Conservation (phyloP, 73 alveolate genomes). For the Tetrahymena malaccensis region DNA sequence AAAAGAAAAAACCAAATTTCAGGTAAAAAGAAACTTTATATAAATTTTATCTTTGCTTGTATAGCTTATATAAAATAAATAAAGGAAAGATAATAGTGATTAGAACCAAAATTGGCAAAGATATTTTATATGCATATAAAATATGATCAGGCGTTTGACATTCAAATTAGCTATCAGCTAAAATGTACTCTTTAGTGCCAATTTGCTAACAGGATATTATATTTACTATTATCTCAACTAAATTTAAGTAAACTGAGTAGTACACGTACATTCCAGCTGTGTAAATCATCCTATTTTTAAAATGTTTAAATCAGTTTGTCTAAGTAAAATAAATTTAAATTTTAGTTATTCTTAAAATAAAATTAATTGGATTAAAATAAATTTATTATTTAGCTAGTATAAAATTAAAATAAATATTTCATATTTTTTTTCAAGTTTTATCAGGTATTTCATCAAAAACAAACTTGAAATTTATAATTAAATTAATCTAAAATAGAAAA, state of each 20-base stretch:
- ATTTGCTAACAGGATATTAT: not conserved
- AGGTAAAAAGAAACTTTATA: not conserved
- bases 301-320: too few relatives aligned
- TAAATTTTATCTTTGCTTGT: not conserved
- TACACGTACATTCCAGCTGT: not conserved
- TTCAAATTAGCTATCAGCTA: not conserved
- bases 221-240: not conserved
- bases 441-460: not conserved
- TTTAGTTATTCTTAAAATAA: too few relatives aligned
- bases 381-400: too few relatives aligned
- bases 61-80: not conserved
- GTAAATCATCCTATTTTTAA: not conserved
- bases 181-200: not conserved
- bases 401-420: too few relatives aligned
- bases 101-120: not conserved
- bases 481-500: too few relatives aligned
- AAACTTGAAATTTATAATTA: too few relatives aligned
- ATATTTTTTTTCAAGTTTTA: too few relatives aligned
- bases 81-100: not conserved
- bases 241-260: not conserved
- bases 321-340: too few relatives aligned
- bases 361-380: too few relatives aligned
- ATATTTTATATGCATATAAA: not conserved
- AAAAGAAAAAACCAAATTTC: not conserved
- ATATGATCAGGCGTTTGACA: not conserved